Evolutionary conservation across 2,329 filamentous ascomycete genomes (phyloP).

Genomic region (Sarocladiaceae sp.): DNA sequence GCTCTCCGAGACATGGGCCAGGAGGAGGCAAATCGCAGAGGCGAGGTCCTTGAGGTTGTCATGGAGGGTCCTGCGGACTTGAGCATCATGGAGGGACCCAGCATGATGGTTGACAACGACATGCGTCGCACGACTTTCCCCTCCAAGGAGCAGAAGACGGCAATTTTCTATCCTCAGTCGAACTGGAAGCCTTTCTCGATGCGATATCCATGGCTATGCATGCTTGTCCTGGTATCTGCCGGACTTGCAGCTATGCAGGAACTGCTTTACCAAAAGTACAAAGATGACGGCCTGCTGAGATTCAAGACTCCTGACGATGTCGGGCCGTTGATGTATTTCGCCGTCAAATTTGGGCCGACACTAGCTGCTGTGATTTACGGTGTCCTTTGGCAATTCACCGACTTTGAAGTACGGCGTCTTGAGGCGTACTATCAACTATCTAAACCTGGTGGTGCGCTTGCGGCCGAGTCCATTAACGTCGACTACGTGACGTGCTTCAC

Average conservation of each 20-base stretch:
- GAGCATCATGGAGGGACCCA: constrained; percentile 42
- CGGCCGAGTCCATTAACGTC: constrained; percentile 63
- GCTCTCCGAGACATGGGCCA: constrained; percentile 47
- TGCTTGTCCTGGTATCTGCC: constrained; percentile 48
- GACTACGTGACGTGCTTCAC: constrained; percentile 66
- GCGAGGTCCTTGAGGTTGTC: constrained; percentile 44
- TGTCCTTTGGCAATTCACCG: constrained; percentile 59
- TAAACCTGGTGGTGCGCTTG: constrained; percentile 51
- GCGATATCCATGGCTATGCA: constrained; percentile 52
- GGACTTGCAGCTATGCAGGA: constrained; percentile 47
- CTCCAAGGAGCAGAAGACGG: constrained; percentile 28
- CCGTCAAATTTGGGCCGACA: constrained; percentile 58
- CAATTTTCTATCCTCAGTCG: constrained; percentile 55
- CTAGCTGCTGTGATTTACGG: constrained; percentile 55
- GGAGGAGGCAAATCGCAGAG: constrained; percentile 52
- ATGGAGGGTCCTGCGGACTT: constrained; percentile 36
- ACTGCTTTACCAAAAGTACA: constrained; percentile 45
- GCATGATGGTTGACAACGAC: constrained; percentile 19
- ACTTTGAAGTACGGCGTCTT: constrained; percentile 60
- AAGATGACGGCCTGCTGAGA: constrained; percentile 35
- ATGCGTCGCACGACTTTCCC: constrained; percentile 32
- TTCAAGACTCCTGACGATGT: constrained; percentile 48
- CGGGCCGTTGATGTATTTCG: constrained; percentile 47
- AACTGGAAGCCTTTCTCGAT: constrained; percentile 64
- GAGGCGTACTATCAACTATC: constrained; percentile 63